Percentiles rank a stretch among this genome's conserved stretches.
These are phyloP conservation scores for Paraphoma sp. DNA, from an alignment of 2,329 filamentous ascomycete genomes.

Conservation along the genomic window DNA sequence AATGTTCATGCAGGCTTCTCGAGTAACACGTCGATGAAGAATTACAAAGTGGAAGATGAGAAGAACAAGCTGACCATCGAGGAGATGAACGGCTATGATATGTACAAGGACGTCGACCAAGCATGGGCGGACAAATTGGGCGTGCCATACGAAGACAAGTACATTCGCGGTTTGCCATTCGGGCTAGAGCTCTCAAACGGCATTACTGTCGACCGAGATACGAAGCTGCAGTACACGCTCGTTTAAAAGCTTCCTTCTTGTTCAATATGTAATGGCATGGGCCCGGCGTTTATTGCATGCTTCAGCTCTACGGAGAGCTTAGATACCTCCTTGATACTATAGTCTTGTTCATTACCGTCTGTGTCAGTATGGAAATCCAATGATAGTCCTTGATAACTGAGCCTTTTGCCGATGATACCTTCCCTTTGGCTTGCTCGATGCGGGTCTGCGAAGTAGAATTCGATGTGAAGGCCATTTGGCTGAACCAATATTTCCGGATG, in stretches of 20 bases:
- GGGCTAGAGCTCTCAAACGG: constrained; percentile 15
- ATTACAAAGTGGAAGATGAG: constrained; percentile 69
- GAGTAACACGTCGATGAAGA: constrained; percentile 61
- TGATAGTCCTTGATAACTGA: too few relatives aligned
- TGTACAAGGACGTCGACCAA: constrained; percentile 28
- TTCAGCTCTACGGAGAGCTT: too few relatives aligned
- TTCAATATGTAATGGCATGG: background rate
- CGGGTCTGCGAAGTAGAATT: too few relatives aligned
- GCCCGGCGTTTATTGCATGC: background rate
- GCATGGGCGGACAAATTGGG: constrained; percentile 20
- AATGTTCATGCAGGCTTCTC: constrained; percentile 56
- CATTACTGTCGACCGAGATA: constrained; percentile 1
- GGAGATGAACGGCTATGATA: constrained; percentile 65
- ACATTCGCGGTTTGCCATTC: constrained; percentile 12
- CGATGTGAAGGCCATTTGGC: too few relatives aligned
- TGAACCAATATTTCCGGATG: too few relatives aligned
- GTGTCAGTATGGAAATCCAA: too few relatives aligned
- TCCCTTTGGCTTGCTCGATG: too few relatives aligned
- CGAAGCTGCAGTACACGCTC: background rate
- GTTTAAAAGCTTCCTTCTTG: background rate
- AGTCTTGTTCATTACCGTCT: too few relatives aligned
- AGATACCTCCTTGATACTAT: too few relatives aligned
- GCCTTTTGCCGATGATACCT: too few relatives aligned
- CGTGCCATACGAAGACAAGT: constrained; percentile 6
- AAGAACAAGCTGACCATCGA: constrained; percentile 70